These are phyloP conservation scores for Obba rivulosa DNA, from an alignment of 768 basidiomycete species.

Conservation along the genomic window DNA sequence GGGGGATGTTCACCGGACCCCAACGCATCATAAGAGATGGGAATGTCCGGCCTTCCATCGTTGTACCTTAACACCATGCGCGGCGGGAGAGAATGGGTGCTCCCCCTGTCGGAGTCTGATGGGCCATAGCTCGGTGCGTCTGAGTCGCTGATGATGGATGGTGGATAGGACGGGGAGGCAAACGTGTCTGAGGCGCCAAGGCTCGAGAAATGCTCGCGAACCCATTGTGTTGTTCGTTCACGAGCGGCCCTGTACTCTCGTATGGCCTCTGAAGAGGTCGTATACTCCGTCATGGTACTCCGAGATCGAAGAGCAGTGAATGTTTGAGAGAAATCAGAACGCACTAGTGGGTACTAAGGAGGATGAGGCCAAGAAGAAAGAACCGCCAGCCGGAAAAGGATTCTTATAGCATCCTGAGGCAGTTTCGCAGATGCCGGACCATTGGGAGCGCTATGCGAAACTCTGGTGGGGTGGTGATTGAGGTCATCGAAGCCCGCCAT, in stretches of 20 bases:
- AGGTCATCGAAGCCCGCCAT: conserved; percentile 6
- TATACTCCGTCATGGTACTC: conserved; percentile 57
- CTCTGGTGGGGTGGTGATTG: conserved; percentile 11
- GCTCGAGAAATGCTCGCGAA: conserved; percentile 38
- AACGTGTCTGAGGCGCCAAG: conserved; percentile 2
- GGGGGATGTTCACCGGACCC: neutral
- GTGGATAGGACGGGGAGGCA: conserved; percentile 14
- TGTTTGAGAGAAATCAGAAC: conserved; percentile 6
- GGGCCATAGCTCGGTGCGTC: conserved; percentile 28
- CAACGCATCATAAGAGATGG: conserved; percentile 40
- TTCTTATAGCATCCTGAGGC: conserved; percentile 13
- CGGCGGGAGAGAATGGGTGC: conserved; percentile 50
- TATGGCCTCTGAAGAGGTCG: conserved; percentile 51
- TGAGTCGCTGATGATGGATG: conserved; percentile 22
- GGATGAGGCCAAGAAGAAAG: conserved; percentile 13
- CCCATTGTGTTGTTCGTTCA: conserved; percentile 64
- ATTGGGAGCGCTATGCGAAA: conserved; percentile 1
- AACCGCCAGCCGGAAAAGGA: conserved; percentile 7
- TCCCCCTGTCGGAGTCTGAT: conserved; percentile 37
- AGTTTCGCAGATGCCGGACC: conserved; percentile 10
- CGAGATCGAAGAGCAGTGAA: conserved; percentile 7
- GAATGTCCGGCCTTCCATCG: conserved; percentile 59
- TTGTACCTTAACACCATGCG: conserved; percentile 67
- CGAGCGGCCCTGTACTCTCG: conserved; percentile 53
- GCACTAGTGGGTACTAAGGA: conserved; percentile 7